Conservation (phyloP, 139 green algal species). For the Dunaliella sp. region DNA sequence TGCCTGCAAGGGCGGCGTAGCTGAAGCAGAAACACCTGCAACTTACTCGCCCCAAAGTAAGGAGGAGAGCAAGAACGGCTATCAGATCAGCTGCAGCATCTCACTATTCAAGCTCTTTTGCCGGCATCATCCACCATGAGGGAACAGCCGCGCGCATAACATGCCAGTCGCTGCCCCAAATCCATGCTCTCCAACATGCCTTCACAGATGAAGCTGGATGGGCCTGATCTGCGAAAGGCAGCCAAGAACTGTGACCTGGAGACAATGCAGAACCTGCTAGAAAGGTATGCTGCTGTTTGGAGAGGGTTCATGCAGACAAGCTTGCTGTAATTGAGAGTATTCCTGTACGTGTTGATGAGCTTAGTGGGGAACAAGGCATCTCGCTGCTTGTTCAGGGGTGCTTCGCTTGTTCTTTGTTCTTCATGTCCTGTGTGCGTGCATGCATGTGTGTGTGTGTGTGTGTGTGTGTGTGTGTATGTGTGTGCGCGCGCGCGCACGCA, state of each 20-base stretch:
- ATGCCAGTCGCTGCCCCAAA: neutral
- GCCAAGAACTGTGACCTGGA: neutral
- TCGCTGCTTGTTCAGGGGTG: neutral
- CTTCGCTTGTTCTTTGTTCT: neutral
- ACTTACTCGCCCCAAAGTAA: neutral
- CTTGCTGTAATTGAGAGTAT: neutral
- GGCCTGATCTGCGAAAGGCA: neutral
- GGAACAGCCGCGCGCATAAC: neutral
- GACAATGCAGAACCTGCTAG: neutral
- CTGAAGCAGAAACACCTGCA: neutral
- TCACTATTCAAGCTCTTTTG: neutral
- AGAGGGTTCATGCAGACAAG: neutral
- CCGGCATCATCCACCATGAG: neutral
- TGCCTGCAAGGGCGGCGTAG: too few relatives aligned
- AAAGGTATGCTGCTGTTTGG: neutral
- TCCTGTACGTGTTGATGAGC: too few relatives aligned
- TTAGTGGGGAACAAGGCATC: too few relatives aligned
- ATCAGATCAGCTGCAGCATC: neutral
- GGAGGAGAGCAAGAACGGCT: neutral
- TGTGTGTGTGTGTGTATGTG: too few relatives aligned
- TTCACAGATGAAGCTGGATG: conserved; percentile 3
- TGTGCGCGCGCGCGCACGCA: too few relatives aligned
- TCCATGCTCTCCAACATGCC: neutral
- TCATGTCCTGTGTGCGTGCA: neutral
- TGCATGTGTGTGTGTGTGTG: too few relatives aligned